A percentile compares a stretch with the other conserved stretches of the same genome.
Evolutionary conservation across 1,139 yeast species (phyloP).

Genomic region (Geotrichum restrictum): DNA sequence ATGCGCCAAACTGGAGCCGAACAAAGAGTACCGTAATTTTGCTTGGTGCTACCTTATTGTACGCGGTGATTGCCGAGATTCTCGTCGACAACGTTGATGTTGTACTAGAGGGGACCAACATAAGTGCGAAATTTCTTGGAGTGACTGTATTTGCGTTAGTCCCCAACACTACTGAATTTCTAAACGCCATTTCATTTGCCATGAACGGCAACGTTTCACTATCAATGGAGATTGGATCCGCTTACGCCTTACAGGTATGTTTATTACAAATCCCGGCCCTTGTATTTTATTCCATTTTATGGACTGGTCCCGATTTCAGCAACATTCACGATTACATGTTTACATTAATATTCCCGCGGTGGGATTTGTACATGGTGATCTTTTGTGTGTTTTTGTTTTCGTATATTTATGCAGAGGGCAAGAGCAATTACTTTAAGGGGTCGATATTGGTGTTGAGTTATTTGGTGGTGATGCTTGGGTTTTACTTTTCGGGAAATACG

Average conservation of each 20-base stretch:
- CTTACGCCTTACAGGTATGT: conserved; percentile 94
- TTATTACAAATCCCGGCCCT: conserved; percentile 88
- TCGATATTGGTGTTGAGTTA: conserved; percentile 79
- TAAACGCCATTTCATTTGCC: conserved; percentile 96
- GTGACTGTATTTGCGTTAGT: conserved; percentile 92
- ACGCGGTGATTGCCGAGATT: conserved; percentile 92
- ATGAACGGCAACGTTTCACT: conserved; percentile 92
- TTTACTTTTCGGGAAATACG: conserved; percentile 54
- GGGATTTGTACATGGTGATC: conserved; percentile 88
- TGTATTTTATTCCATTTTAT: conserved; percentile 66
- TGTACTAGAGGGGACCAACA: conserved; percentile 72
- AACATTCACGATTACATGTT: conserved; percentile 49
- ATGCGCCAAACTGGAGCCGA: conserved; percentile 96
- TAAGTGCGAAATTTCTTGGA: conserved; percentile 86
- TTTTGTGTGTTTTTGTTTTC: conserved; percentile 86
- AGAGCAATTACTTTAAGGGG: conserved; percentile 93
- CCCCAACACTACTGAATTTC: conserved; percentile 94
- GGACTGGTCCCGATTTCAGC: not conserved
- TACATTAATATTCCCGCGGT: conserved; percentile 84
- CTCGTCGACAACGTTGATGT: conserved; percentile 91
- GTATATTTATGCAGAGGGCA: conserved; percentile 94
- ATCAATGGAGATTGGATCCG: conserved; percentile 92
- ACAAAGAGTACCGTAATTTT: conserved; percentile 79
- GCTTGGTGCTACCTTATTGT: conserved; percentile 75
- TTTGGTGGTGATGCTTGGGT: conserved; percentile 72